Percentiles rank a stretch among this genome's conserved stretches.
Evolutionary conservation across 345 rosid genomes (phyloP).

Genomic region (Geranium rotundifolium): DNA sequence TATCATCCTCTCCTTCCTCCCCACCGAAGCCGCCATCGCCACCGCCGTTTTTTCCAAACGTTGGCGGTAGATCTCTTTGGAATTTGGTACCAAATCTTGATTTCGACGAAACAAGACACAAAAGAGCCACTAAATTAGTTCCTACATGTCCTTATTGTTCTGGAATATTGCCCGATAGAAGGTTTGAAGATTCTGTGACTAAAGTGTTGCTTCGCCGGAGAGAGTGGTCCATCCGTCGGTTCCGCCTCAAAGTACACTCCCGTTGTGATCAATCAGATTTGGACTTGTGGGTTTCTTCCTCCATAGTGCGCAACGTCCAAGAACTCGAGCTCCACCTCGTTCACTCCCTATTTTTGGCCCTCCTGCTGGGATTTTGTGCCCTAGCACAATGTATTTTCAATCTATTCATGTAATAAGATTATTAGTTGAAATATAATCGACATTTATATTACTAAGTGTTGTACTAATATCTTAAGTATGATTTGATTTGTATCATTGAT

Average conservation of each 20-base stretch:
- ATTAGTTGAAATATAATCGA: too few species aligned
- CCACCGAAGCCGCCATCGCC: not conserved
- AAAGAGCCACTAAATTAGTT: not conserved
- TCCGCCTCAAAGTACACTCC: not conserved
- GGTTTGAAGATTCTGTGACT: slow-evolving; percentile 5
- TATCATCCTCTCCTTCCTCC: slow-evolving; percentile 1
- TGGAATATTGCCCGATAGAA: too few species aligned
- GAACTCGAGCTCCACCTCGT: not conserved
- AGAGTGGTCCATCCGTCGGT: not conserved
- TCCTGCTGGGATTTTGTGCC: too few species aligned
- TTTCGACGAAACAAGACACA: not conserved
- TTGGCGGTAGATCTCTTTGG: slow-evolving; percentile 15
- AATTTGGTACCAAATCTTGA: slow-evolving; percentile 1
- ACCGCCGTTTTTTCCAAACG: slow-evolving; percentile 13
- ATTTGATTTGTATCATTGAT: too few species aligned
- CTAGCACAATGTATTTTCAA: too few species aligned
- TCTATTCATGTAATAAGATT: too few species aligned
- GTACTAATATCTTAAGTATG: too few species aligned
- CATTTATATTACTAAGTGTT: too few species aligned
- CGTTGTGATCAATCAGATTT: not conserved
- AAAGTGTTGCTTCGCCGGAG: slow-evolving; percentile 10
- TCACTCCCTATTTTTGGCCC: too few species aligned
- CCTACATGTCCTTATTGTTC: too few species aligned
- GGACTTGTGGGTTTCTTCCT: slow-evolving; percentile 7
- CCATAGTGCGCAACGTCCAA: slow-evolving; percentile 4